Conservation (phyloP, 2,329 filamentous ascomycete species). For the Ceratocystis alfenasii region DNA sequence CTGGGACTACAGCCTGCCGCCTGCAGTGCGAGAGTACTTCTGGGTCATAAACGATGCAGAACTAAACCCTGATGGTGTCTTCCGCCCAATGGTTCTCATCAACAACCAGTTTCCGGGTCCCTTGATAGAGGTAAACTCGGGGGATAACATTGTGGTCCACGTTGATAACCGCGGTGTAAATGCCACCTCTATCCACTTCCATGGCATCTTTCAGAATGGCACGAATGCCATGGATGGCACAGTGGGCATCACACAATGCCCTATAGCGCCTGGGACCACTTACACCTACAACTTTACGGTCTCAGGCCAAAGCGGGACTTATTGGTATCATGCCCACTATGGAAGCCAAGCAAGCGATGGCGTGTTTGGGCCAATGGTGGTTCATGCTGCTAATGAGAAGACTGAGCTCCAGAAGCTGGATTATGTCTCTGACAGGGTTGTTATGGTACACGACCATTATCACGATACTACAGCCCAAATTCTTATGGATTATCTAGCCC, state of each 20-base stretch:
- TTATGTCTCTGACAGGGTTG: slow-evolving; percentile 40
- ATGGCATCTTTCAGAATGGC: slow-evolving; percentile 66
- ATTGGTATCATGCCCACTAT: slow-evolving; percentile 56
- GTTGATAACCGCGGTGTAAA: slow-evolving; percentile 56
- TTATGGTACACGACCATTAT: slow-evolving; percentile 65
- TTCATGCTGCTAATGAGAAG: slow-evolving; percentile 44
- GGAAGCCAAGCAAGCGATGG: slow-evolving; percentile 56
- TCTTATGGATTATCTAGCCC: slow-evolving; percentile 42
- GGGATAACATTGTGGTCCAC: slow-evolving; percentile 58
- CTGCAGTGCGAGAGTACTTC: slow-evolving; percentile 41
- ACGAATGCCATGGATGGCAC: slow-evolving; percentile 63
- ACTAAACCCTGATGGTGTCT: slow-evolving; percentile 49
- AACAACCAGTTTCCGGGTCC: slow-evolving; percentile 66
- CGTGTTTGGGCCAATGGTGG: slow-evolving; percentile 52
- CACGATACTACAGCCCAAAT: slow-evolving; percentile 44
- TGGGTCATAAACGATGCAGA: slow-evolving; percentile 49
- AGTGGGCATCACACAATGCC: slow-evolving; percentile 54
- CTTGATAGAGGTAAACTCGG: slow-evolving; percentile 59
- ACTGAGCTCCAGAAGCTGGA: slow-evolving; percentile 23
- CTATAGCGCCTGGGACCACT: slow-evolving; percentile 48
- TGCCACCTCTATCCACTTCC: slow-evolving; percentile 59
- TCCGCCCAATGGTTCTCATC: slow-evolving; percentile 52
- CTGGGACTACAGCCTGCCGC: slow-evolving; percentile 44
- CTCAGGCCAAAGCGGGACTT: slow-evolving; percentile 37
- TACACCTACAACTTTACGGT: slow-evolving; percentile 59